phyloP scores from a whole-genome alignment of 2,329 filamentous ascomycete genomes.

The Peltaster fructicola region DNA sequence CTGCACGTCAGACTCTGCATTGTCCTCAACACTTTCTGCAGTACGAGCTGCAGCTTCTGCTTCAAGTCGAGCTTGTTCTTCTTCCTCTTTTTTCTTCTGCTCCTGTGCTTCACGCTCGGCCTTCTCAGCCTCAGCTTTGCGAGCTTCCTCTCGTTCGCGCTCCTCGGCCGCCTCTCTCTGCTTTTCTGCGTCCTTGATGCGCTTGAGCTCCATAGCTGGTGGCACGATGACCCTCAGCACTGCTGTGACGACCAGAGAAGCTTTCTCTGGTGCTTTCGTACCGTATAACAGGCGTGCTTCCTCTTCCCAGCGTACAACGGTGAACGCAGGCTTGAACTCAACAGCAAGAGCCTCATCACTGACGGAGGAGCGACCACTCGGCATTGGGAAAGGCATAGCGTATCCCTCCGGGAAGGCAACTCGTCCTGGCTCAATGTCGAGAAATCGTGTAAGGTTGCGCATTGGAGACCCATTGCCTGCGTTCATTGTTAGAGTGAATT shows the following conservation, averaged over 20 bases:
- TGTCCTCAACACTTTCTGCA: conserved; percentile 14
- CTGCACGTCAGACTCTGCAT: conserved; percentile 5
- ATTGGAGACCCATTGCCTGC: conserved; percentile 5
- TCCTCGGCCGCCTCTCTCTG: conserved; percentile 50
- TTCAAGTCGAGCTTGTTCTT: conserved; percentile 29
- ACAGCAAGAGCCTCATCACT: conserved; percentile 56
- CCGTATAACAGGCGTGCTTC: conserved; percentile 80
- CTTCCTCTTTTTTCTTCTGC: conserved; percentile 33
- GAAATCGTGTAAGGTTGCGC: conserved; percentile 6
- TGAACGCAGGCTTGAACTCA: conserved; percentile 54
- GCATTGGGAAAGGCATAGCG: conserved; percentile 33
- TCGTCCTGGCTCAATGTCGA: conserved; percentile 14
- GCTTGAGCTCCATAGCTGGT: conserved; percentile 66
- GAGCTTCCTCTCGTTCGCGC: conserved; percentile 41
- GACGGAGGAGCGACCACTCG: conserved; percentile 20
- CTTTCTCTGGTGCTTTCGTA: conserved; percentile 47
- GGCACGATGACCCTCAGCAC: conserved; percentile 63
- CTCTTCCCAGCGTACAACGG: conserved; percentile 67
- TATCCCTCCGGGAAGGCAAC: conserved; percentile 15
- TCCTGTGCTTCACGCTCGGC: conserved; percentile 36
- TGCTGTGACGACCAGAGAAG: conserved; percentile 46
- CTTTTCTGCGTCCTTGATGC: conserved; percentile 48
- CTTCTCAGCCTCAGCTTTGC: conserved; percentile 42
- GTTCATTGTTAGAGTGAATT: conserved; percentile 2
- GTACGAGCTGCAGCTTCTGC: conserved; percentile 21